These are phyloP conservation scores for Eremochloa ophiuroides DNA, from an alignment of 176 grass and related monocot species.

Conservation along the genomic window DNA sequence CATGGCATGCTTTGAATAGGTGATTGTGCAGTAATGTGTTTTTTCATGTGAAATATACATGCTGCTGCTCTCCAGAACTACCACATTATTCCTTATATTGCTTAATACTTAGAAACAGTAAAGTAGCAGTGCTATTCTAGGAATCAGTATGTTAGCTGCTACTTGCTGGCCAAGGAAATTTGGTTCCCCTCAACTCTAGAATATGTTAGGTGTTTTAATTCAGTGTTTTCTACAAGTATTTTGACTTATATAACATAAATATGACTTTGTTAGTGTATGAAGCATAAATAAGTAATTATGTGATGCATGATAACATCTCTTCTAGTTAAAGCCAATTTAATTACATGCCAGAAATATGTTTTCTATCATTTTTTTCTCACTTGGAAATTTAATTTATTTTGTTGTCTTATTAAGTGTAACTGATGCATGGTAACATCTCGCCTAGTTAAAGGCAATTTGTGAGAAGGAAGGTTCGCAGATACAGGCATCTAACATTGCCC, in stretches of 20 bases:
- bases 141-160: not conserved
- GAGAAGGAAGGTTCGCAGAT: not conserved
- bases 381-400: conserved; percentile 2
- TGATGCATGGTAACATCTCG: not conserved
- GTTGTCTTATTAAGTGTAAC: not conserved
- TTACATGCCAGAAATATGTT: not conserved
- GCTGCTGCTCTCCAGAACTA: not conserved
- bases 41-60: conserved; percentile 4
- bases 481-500: not conserved
- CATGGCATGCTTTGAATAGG: conserved; percentile 4
- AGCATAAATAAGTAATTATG: not conserved
- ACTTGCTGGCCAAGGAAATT: not conserved
- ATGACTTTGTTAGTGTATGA: conserved; percentile 2
- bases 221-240: not conserved
- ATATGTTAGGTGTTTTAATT: not conserved
- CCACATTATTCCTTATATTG: not conserved
- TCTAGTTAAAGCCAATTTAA: not conserved
- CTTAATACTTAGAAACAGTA: not conserved
- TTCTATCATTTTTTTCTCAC: not conserved
- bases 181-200: not conserved
- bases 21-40: not conserved
- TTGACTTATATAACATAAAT: not conserved
- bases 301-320: not conserved
- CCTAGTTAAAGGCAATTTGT: not conserved
- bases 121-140: not conserved